These are phyloP conservation scores for Zelopaecilomyces penicillatus DNA, from an alignment of 2,329 filamentous ascomycete genomes.

Conservation along the genomic window DNA sequence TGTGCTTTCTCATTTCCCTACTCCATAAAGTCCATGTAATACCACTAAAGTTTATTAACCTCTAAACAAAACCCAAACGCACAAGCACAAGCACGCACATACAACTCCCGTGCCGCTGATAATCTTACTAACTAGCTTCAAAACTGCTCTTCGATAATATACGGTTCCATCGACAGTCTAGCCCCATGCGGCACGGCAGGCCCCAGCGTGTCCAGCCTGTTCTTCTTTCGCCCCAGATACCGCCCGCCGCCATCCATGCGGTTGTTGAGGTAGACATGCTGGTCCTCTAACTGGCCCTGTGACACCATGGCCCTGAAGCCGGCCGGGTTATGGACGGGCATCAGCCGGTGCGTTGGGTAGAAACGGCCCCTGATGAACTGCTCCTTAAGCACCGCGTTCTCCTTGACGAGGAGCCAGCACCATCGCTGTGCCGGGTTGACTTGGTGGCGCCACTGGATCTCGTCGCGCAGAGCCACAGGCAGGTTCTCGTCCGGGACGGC, in stretches of 20 bases:
- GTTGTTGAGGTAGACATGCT: conserved; percentile 44
- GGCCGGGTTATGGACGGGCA: conserved; percentile 38
- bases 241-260: conserved; percentile 34
- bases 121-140: neutral
- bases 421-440: conserved; percentile 24
- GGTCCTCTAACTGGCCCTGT: conserved; percentile 33
- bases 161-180: conserved; percentile 25
- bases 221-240: conserved; percentile 33
- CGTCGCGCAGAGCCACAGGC: conserved; percentile 33
- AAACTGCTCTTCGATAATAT: conserved; percentile 26
- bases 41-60: conserved; percentile 1
- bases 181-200: conserved; percentile 30
- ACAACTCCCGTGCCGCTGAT: too few relatives aligned
- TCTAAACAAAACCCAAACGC: too few relatives aligned
- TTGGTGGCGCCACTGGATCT: conserved; percentile 31
- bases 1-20: too few relatives aligned
- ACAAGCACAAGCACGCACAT: too few relatives aligned
- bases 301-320: conserved; percentile 29
- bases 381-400: conserved; percentile 40
- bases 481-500: conserved; percentile 28
- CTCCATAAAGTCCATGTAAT: too few relatives aligned
- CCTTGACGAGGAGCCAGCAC: conserved; percentile 33
- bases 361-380: conserved; percentile 45
- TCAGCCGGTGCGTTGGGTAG: conserved; percentile 46
- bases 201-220: conserved; percentile 35